These are phyloP conservation scores for Monilinia polystroma DNA, from an alignment of 2,329 filamentous ascomycete species.

Conservation along the genomic window DNA sequence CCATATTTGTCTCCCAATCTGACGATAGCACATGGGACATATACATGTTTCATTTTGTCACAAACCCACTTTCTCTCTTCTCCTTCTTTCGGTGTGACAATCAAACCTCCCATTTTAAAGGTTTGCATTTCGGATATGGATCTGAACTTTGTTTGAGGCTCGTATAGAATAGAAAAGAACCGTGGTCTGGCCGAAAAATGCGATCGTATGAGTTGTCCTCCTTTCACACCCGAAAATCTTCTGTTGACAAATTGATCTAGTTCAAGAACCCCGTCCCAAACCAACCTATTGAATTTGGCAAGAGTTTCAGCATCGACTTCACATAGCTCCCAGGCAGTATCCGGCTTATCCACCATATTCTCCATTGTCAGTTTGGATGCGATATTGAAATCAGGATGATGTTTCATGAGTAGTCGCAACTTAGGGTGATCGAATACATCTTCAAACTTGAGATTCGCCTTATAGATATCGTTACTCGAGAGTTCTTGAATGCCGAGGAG, in stretches of 20 bases:
- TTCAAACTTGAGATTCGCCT: not conserved
- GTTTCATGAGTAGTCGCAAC: not conserved
- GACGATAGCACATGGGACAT: not conserved
- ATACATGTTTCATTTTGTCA: not conserved
- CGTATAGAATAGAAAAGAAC: not conserved
- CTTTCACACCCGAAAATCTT: not conserved
- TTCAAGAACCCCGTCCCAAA: not conserved
- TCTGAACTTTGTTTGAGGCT: not conserved
- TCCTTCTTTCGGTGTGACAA: not conserved
- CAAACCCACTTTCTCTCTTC: not conserved
- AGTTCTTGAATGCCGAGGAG: not conserved
- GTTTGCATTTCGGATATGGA: not conserved
- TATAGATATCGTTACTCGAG: not conserved
- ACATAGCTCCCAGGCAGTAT: not conserved
- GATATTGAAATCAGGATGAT: not conserved
- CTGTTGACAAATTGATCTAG: not conserved
- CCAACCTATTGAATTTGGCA: not conserved
- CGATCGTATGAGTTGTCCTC: not conserved
- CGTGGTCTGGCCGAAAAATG: not conserved
- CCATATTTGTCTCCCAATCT: not conserved
- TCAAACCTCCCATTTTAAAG: not conserved
- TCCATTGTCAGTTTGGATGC: not conserved
- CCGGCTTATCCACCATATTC: not conserved
- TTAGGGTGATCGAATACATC: not conserved
- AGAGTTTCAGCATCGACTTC: not conserved